A percentile compares a stretch with the other conserved stretches of the same genome.
phyloP scores from a whole-genome alignment of 2,329 filamentous ascomycete genomes.

The Didymella arachidicola region DNA sequence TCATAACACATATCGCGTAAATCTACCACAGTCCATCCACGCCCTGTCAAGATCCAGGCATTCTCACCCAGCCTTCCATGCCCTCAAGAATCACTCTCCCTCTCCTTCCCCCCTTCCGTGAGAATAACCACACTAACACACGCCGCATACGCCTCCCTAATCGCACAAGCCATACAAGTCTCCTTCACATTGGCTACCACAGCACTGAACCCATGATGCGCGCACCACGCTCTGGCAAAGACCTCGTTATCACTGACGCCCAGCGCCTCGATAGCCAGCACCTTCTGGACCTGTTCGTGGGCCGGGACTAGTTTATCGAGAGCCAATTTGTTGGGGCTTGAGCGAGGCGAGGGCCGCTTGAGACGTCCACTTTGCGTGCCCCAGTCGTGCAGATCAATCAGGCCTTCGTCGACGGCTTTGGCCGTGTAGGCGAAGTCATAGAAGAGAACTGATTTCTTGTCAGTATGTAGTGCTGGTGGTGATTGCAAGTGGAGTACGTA shows the following conservation, averaged over 20 bases:
- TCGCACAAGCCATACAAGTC: conserved; percentile 77
- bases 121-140: conserved; percentile 76
- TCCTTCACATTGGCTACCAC: conserved; percentile 72
- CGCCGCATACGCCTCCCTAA: conserved; percentile 77
- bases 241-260: conserved; percentile 79
- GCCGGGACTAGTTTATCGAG: conserved; percentile 26
- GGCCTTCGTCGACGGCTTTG: conserved; percentile 67
- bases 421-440: conserved; percentile 71
- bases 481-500: conserved; percentile 22
- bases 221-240: conserved; percentile 77
- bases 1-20: conserved; percentile 40
- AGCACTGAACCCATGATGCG: conserved; percentile 76
- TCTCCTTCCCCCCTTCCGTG: conserved; percentile 54
- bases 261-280: conserved; percentile 76
- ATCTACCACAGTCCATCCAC: conserved; percentile 13
- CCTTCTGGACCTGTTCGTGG: conserved; percentile 62
- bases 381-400: conserved; percentile 73
- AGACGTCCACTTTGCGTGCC: conserved; percentile 51
- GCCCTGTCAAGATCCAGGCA: neutral
- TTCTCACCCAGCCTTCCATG: neutral
- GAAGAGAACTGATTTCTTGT: conserved; percentile 63
- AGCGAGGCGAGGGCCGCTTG: conserved; percentile 42
- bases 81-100: conserved; percentile 54
- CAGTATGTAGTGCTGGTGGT: conserved; percentile 13
- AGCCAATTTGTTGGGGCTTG: conserved; percentile 44